Evolutionary conservation across 441 rosid genomes (phyloP).

Genomic region (Syzygium syzygioides): DNA sequence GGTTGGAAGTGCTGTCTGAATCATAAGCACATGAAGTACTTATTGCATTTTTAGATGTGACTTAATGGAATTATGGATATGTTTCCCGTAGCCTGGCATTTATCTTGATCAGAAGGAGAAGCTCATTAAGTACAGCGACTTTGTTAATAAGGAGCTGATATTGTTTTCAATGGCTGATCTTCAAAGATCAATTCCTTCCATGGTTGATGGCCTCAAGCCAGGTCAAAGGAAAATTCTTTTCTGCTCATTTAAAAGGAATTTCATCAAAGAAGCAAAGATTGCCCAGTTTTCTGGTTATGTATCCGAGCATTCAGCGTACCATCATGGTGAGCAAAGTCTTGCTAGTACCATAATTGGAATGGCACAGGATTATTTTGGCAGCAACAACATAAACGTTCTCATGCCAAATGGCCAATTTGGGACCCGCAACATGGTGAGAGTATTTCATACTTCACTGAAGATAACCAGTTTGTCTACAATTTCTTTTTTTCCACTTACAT

Average conservation of each 20-base stretch:
- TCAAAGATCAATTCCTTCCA: constrained; percentile 92
- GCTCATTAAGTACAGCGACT: constrained; percentile 76
- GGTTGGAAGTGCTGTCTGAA: constrained; percentile 26
- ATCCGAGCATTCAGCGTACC: constrained; percentile 88
- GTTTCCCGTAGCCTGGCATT: constrained; percentile 75
- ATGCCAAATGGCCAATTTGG: constrained; percentile 85
- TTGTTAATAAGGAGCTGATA: constrained; percentile 92
- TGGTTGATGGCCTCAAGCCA: constrained; percentile 95
- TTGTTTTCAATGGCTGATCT: constrained; percentile 94
- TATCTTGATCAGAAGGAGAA: constrained; percentile 73
- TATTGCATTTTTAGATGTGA: neutral
- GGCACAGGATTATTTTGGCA: constrained; percentile 96
- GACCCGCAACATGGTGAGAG: constrained; percentile 62
- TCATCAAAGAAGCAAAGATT: constrained; percentile 66
- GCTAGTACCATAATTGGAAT: constrained; percentile 71
- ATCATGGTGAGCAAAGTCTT: constrained; percentile 96
- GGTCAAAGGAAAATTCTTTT: constrained; percentile 96
- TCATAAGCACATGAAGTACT: neutral
- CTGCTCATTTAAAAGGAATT: constrained; percentile 77
- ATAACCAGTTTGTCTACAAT: neutral
- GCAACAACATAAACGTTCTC: constrained; percentile 89
- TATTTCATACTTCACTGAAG: neutral
- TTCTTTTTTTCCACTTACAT: neutral
- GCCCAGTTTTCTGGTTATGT: constrained; percentile 89
- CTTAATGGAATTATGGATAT: constrained; percentile 2